phyloP scores from a whole-genome alignment of 2,329 filamentous ascomycete genomes.

The Beauveria australis region DNA sequence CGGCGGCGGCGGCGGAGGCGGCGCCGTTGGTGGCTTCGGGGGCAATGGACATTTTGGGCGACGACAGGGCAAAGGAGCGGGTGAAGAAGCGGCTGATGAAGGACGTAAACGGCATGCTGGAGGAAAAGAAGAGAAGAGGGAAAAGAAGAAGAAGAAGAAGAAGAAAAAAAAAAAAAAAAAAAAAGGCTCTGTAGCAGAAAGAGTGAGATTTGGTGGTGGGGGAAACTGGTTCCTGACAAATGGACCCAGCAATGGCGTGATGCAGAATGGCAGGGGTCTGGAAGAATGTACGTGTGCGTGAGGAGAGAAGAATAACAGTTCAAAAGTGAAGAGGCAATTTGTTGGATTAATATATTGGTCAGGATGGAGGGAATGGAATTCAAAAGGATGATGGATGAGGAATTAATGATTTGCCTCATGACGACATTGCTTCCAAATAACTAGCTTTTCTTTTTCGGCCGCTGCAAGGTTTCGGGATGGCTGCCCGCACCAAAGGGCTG shows the following conservation, averaged over 20 bases:
- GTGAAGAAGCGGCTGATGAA: slow-evolving; percentile 4
- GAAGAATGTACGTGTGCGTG: background rate
- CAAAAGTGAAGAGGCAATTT: background rate
- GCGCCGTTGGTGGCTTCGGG: slow-evolving; percentile 13
- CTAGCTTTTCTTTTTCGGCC: background rate
- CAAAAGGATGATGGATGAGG: background rate
- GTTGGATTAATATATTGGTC: background rate
- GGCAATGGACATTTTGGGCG: background rate
- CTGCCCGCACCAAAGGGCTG: too few species aligned
- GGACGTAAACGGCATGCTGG: background rate
- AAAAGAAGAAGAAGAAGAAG: background rate
- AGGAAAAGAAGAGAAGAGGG: background rate
- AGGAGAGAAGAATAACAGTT: background rate
- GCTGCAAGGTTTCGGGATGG: background rate
- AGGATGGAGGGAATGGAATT: background rate
- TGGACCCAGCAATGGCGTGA: background rate
- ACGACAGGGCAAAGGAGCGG: slow-evolving; percentile 1
- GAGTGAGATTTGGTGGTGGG: background rate
- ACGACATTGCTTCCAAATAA: slow-evolving; percentile 3
- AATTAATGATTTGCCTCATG: background rate
- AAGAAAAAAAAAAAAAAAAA: background rate
- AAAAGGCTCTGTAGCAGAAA: background rate
- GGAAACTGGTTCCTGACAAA: background rate
- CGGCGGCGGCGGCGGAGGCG: slow-evolving; percentile 22
- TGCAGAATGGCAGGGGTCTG: background rate